phyloP scores from a whole-genome alignment of 257 asterid species.

The Scutellaria minor region DNA sequence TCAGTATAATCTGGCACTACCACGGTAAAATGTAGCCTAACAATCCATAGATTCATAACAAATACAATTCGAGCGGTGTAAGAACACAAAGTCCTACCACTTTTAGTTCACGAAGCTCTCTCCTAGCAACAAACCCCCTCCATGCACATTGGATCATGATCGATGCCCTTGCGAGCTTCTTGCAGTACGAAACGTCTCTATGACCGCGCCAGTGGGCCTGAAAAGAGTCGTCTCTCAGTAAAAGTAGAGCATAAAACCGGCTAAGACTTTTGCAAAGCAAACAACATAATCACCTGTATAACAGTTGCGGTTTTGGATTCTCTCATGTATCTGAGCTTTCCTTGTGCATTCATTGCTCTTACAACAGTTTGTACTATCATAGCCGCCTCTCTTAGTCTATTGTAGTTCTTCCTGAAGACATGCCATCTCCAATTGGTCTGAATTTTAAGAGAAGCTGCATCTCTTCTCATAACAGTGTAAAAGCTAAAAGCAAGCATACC shows the following conservation, averaged over 20 bases:
- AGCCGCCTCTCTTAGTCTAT: slow-evolving; percentile 49
- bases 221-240: slow-evolving; percentile 42
- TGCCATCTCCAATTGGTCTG: slow-evolving; percentile 81
- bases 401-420: slow-evolving; percentile 61
- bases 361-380: slow-evolving; percentile 65
- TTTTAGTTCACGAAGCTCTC: slow-evolving; percentile 78
- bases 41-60: slow-evolving; percentile 1
- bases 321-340: slow-evolving; percentile 51
- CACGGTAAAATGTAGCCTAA: slow-evolving; percentile 8
- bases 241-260: slow-evolving; percentile 30
- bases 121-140: slow-evolving; percentile 82
- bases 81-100: slow-evolving; percentile 53
- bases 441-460: slow-evolving; percentile 74
- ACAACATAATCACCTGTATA: slow-evolving; percentile 68
- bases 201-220: slow-evolving; percentile 89
- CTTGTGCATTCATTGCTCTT: slow-evolving; percentile 69
- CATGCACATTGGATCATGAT: slow-evolving; percentile 79
- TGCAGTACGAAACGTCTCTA: slow-evolving; percentile 61
- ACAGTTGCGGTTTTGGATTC: slow-evolving; percentile 61
- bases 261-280: slow-evolving; percentile 28
- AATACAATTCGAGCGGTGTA: slow-evolving; percentile 20
- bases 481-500: slow-evolving; percentile 69
- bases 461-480: slow-evolving; percentile 56
- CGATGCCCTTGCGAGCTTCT: slow-evolving; percentile 66
- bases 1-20: background rate